phyloP scores from a whole-genome alignment of 257 asterid species.

The Nicotiana paniculata region DNA sequence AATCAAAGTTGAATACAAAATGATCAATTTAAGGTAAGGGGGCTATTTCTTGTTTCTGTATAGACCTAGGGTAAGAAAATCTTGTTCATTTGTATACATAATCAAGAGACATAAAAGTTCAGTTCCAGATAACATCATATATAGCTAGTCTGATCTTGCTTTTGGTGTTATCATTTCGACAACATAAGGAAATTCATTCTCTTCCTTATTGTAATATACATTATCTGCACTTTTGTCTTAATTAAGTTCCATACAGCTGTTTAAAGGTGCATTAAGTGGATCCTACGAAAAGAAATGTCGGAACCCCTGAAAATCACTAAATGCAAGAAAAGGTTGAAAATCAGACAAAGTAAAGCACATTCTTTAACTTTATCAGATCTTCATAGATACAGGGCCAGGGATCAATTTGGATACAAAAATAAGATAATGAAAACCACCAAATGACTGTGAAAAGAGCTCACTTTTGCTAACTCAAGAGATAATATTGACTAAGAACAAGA shows the following conservation, averaged over 20 bases:
- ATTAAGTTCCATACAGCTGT: constrained; percentile 1
- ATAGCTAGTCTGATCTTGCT: neutral
- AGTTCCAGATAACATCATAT: neutral
- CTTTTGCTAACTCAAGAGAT: neutral
- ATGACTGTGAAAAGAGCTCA: neutral
- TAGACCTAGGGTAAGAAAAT: neutral
- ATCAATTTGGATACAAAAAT: neutral
- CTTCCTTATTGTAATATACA: neutral
- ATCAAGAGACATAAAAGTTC: neutral
- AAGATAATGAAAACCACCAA: neutral
- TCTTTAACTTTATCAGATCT: neutral
- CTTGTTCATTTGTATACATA: neutral
- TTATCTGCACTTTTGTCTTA: neutral
- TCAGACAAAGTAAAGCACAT: neutral
- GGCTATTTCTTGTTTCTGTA: neutral
- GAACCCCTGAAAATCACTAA: neutral
- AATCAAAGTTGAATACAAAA: neutral
- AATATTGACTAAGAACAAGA: too few species aligned
- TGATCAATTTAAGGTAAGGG: neutral
- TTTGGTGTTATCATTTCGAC: neutral
- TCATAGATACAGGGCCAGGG: neutral
- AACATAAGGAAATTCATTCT: neutral
- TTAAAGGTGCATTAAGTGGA: neutral
- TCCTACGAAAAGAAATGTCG: constrained; percentile 6
- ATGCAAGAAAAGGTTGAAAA: neutral